phyloP scores from a whole-genome alignment of 352 stramenopile species.

The Pythium chondricola region DNA sequence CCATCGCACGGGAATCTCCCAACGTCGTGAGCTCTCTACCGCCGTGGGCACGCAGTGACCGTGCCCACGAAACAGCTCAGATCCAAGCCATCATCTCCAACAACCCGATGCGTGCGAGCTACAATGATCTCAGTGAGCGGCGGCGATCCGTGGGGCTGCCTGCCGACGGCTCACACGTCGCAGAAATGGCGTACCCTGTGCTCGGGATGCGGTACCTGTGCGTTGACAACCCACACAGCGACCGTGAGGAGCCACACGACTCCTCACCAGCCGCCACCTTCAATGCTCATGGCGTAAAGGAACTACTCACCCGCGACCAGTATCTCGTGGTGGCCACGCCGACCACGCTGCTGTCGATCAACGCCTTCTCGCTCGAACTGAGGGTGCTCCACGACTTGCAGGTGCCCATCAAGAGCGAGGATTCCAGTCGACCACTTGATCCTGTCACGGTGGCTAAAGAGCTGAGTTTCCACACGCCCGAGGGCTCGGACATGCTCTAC shows the following conservation, averaged over 20 bases:
- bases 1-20: conserved; percentile 35
- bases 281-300: conserved; percentile 40
- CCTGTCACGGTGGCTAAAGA: conserved; percentile 50
- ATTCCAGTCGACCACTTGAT: background rate
- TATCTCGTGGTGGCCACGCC: conserved; percentile 45
- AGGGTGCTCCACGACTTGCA: conserved; percentile 54
- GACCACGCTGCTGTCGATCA: conserved; percentile 44
- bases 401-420: background rate
- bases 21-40: conserved; percentile 68
- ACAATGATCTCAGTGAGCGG: conserved; percentile 18
- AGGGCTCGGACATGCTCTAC: conserved; percentile 15
- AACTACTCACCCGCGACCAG: conserved; percentile 45
- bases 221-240: conserved; percentile 8
- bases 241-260: background rate
- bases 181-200: conserved; percentile 38
- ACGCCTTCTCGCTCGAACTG: conserved; percentile 67
- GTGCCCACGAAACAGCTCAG: conserved; percentile 27
- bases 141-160: background rate
- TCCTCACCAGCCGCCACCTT: conserved; percentile 16
- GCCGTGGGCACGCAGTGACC: conserved; percentile 50
- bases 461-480: conserved; percentile 35
- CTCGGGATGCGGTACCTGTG: conserved; percentile 49
- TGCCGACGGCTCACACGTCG: conserved; percentile 10
- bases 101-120: conserved; percentile 14
- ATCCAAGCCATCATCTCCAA: conserved; percentile 23